phyloP scores from a whole-genome alignment of 768 basidiomycete genomes.

The Tricholoma furcatifolium region DNA sequence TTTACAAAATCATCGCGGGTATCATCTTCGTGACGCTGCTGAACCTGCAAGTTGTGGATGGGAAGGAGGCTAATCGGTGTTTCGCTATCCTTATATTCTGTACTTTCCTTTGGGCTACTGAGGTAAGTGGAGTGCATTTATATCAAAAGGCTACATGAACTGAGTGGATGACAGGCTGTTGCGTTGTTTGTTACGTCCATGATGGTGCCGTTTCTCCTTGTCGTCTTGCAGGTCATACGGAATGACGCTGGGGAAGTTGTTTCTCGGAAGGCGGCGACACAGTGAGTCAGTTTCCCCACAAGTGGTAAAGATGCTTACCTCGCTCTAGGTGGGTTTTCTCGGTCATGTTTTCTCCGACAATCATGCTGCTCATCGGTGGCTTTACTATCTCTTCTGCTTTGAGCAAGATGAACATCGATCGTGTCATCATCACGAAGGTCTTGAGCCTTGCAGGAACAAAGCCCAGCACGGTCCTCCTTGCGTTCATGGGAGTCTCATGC shows the following conservation, averaged over 20 bases:
- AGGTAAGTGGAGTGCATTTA: constrained; percentile 49
- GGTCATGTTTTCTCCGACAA: constrained; percentile 95
- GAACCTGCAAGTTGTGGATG: constrained; percentile 56
- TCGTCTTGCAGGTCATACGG: constrained; percentile 79
- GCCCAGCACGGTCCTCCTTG: constrained; percentile 83
- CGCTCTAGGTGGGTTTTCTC: constrained; percentile 80
- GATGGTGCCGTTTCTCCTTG: constrained; percentile 82
- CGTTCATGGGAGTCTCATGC: constrained; percentile 95
- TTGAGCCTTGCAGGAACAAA: constrained; percentile 87
- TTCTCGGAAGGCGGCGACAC: constrained; percentile 70
- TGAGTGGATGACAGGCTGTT: constrained; percentile 63
- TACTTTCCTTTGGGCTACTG: constrained; percentile 94
- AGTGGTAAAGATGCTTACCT: background rate
- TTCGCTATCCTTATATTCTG: constrained; percentile 88
- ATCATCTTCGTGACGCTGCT: constrained; percentile 59
- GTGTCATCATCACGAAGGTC: constrained; percentile 86
- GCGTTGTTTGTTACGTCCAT: constrained; percentile 97
- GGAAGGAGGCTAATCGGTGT: constrained; percentile 79
- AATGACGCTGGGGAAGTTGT: constrained; percentile 54
- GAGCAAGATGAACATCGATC: constrained; percentile 93
- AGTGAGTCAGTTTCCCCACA: constrained; percentile 43
- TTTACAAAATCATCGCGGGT: constrained; percentile 58
- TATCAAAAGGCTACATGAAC: background rate
- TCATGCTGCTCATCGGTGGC: constrained; percentile 97
- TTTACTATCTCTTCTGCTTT: constrained; percentile 97